phyloP scores from a whole-genome alignment of 345 rosid genomes.

The Melaleuca quinquenervia region DNA sequence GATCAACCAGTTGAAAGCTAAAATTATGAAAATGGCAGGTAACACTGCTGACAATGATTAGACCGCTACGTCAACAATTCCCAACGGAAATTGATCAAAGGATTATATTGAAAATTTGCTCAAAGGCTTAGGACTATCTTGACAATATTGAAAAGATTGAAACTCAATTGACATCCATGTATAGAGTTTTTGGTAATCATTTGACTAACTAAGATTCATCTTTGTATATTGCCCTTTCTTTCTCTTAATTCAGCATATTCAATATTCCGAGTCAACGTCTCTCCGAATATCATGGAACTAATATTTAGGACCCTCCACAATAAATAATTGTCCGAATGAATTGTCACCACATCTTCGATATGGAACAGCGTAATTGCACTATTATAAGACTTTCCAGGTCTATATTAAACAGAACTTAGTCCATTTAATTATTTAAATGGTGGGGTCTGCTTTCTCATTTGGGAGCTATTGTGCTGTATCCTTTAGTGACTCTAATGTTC shows the following conservation, averaged over 20 bases:
- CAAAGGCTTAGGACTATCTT: too few relatives aligned
- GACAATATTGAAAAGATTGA: too few relatives aligned
- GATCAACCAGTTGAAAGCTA: not conserved
- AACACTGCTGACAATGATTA: too few relatives aligned
- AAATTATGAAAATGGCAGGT: not conserved
- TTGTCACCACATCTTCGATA: not conserved
- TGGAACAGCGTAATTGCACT: not conserved
- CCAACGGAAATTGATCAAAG: too few relatives aligned
- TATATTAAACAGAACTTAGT: not conserved
- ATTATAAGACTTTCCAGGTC: not conserved
- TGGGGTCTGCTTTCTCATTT: not conserved
- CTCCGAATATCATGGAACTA: not conserved
- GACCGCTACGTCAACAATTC: too few relatives aligned
- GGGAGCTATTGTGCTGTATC: not conserved
- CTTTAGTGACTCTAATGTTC: not conserved
- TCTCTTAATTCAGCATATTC: not conserved
- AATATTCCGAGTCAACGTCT: not conserved
- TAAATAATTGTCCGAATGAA: not conserved
- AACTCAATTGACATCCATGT: too few relatives aligned
- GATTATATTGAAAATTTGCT: too few relatives aligned
- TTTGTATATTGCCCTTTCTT: not conserved
- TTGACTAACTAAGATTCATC: not conserved
- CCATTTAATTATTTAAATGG: not conserved
- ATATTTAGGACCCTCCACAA: not conserved
- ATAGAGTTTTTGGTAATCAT: not conserved